These are phyloP conservation scores for Cryptococcus floricola DNA, from an alignment of 1,284 basidiomycete genomes.

Conservation along the genomic window DNA sequence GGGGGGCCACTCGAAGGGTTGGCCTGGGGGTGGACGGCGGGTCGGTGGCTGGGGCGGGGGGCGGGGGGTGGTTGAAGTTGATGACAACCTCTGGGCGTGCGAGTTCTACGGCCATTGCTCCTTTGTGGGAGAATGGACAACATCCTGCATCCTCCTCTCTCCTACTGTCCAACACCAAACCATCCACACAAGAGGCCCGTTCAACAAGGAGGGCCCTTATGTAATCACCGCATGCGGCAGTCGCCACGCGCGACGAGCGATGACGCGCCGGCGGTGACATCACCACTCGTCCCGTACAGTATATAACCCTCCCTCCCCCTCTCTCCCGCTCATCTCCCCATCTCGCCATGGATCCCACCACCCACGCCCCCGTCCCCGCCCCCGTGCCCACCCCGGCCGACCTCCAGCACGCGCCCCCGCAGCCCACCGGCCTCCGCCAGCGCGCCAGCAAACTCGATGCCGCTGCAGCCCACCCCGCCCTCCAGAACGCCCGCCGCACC, in stretches of 20 bases:
- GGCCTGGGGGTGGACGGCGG: conserved; percentile 13
- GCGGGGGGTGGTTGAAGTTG: conserved; percentile 23
- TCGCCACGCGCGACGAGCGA: no score
- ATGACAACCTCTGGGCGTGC: conserved; percentile 25
- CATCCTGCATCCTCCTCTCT: background rate
- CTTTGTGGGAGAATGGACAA: background rate
- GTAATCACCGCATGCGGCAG: no score
- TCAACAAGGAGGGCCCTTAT: no score
- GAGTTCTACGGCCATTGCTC: background rate
- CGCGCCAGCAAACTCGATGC: conserved; percentile 23
- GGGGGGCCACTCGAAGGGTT: conserved; percentile 6
- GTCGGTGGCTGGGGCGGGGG: no score
- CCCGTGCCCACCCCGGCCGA: conserved; percentile 3
- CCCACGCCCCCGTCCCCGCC: conserved; percentile 2
- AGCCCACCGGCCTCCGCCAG: conserved; percentile 20
- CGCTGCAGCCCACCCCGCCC: conserved; percentile 27
- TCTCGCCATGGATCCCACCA: conserved; percentile 11
- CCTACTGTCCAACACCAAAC: background rate
- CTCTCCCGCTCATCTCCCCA: background rate
- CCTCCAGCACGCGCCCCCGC: background rate
- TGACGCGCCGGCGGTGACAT: no score
- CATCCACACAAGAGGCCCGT: background rate
- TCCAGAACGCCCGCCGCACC: conserved; percentile 25
- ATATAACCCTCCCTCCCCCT: no score
- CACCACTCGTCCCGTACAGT: no score